Evolutionary conservation across 2,329 filamentous ascomycete genomes (phyloP).

Genomic region (Eurotiales sp.): DNA sequence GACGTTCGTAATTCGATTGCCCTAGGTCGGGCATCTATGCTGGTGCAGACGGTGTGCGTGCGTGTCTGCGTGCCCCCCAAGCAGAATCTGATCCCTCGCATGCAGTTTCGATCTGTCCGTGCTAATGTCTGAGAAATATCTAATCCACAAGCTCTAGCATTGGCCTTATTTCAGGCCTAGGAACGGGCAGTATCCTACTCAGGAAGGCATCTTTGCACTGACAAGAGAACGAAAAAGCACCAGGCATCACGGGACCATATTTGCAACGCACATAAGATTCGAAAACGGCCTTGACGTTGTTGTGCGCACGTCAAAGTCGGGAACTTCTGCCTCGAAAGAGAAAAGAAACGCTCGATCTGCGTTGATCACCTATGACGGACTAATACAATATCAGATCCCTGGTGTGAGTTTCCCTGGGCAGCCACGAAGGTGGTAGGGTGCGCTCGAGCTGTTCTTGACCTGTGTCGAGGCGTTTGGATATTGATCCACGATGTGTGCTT

Average conservation of each 20-base stretch:
- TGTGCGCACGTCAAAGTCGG: background rate
- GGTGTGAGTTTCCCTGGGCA: too few relatives aligned
- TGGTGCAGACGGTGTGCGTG: too few relatives aligned
- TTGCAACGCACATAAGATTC: background rate
- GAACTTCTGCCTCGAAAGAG: background rate
- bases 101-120: background rate
- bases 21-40: conserved; percentile 8
- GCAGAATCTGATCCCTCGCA: conserved; percentile 2
- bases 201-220: background rate
- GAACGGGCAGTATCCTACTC: background rate
- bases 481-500: too few relatives aligned
- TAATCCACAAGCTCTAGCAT: too few relatives aligned
- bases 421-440: too few relatives aligned
- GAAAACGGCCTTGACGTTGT: background rate
- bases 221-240: background rate
- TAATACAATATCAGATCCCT: background rate
- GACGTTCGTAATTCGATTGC: conserved; percentile 16
- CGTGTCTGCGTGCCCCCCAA: background rate
- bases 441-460: too few relatives aligned
- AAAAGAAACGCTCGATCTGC: background rate
- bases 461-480: too few relatives aligned
- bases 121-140: too few relatives aligned
- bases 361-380: background rate
- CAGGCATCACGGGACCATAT: background rate
- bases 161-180: too few relatives aligned